Evolutionary conservation across 1,284 basidiomycete genomes (phyloP).

Genomic region (Apiotrichum gamsii): DNA sequence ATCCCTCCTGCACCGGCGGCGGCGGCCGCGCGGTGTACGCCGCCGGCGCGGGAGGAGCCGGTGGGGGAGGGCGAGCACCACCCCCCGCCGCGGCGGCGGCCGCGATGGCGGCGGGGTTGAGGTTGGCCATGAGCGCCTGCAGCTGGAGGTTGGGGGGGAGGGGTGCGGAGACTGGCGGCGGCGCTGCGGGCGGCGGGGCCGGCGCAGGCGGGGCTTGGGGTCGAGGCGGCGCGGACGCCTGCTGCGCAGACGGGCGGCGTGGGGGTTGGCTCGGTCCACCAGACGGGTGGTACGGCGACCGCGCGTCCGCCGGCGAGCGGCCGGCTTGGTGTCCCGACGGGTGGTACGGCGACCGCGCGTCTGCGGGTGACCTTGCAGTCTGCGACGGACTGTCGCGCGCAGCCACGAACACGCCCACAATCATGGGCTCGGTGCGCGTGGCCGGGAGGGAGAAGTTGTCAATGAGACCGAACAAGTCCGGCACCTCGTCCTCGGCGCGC

Average conservation of each 20-base stretch:
- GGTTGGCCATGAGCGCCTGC: slow-evolving; percentile 36
- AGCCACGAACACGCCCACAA: slow-evolving; percentile 76
- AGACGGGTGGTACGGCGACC: slow-evolving; percentile 13
- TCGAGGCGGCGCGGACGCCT: slow-evolving; percentile 22
- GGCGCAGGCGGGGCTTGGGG: slow-evolving; percentile 15
- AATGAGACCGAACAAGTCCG: slow-evolving; percentile 77
- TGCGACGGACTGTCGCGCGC: slow-evolving; percentile 53
- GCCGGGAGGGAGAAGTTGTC: slow-evolving; percentile 67
- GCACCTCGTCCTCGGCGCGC: slow-evolving; percentile 60
- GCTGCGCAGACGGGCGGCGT: slow-evolving; percentile 21
- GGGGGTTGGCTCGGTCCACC: slow-evolving; percentile 24
- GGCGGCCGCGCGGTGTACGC: background rate
- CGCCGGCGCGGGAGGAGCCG: background rate
- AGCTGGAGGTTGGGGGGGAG: slow-evolving; percentile 39
- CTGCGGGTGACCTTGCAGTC: slow-evolving; percentile 2
- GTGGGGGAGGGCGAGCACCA: background rate
- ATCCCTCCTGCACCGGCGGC: background rate
- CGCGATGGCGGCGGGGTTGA: slow-evolving; percentile 29
- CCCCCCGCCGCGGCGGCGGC: background rate
- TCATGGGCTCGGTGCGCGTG: slow-evolving; percentile 56
- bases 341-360: slow-evolving; percentile 49
- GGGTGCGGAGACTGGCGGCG: slow-evolving; percentile 1
- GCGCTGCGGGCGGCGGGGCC: background rate
- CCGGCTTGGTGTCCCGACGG: background rate
- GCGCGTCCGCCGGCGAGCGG: slow-evolving; percentile 33